Evolutionary conservation across 345 rosid genomes (phyloP), one percentile per base, ranked within the genome.

Genomic region (Eucalyptus camaldulensis): DNA sequence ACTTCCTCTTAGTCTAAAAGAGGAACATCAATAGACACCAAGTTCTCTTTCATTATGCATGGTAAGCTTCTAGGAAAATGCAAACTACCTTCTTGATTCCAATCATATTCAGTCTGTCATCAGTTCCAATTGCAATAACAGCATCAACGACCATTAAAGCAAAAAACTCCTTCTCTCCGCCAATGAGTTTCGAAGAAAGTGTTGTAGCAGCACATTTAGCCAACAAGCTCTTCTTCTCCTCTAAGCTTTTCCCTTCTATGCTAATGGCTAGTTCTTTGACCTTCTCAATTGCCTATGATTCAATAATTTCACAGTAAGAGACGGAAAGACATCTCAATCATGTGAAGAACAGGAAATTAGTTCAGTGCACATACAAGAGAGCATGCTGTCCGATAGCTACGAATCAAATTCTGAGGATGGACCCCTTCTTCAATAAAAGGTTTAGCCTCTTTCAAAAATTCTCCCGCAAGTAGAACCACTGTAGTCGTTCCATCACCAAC

Each of bases 401-500:
- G 93, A 47, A 97, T 98, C 88, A 98, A 85, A 91, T 95, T 98
- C 92, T 97, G 99, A 17, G 99, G 92, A 91, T 97, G 99, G 89
- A 97, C 99, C 49, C 99, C 99, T 51, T 98, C 99, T 91, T 98
- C 99, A 45, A 98, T 92, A 87, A 97, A 98, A 86, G 99, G 99
- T 89, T 98, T 98, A 72, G 99, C 99, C 94, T 97, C 99, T 94
- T 90, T 98, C 94, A 97, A 90, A 92, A 98, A 97, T 93, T 98
- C 99, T 43, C 95, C 97, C 1, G 99, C 98, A 72, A 98, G 97
- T 8, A 98, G 94, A 87, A 97, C 99, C 33, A 98, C 99, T 4
- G 99, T 97, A 25, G 99, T 97, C 29, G 99, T 98, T 47, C 99
- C 99, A 91, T 98, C 99, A 72, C 99, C 99, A 54, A 97, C 99